phyloP scores from a whole-genome alignment of 768 basidiomycete species.

The Sarcomyxa edulis region DNA sequence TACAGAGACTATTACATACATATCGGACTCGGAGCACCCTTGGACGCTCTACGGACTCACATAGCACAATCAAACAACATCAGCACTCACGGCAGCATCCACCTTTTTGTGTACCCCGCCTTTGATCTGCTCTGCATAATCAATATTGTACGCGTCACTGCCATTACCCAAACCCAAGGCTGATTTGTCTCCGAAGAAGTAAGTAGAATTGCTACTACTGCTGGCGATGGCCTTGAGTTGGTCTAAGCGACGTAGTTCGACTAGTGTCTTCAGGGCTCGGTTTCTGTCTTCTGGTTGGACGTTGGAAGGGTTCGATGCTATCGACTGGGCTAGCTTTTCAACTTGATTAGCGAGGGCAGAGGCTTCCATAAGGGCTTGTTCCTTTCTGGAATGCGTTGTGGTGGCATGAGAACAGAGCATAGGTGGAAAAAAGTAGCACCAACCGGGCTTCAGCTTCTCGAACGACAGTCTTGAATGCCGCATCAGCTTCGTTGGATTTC shows the following conservation, averaged over 20 bases:
- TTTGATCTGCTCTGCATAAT: constrained; percentile 44
- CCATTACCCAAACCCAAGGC: constrained; percentile 8
- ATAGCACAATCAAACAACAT: too few relatives aligned
- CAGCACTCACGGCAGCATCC: too few relatives aligned
- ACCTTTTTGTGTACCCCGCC: constrained; percentile 16
- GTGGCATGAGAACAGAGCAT: background rate
- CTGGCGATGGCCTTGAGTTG: constrained; percentile 48
- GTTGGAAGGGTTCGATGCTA: constrained; percentile 25
- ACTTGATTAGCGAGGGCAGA: constrained; percentile 45
- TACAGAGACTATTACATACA: too few relatives aligned
- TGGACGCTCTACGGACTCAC: too few relatives aligned
- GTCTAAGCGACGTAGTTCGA: constrained; percentile 46
- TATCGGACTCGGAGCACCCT: too few relatives aligned
- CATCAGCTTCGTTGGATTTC: constrained; percentile 52
- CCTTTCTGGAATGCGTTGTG: constrained; percentile 23
- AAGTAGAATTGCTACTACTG: constrained; percentile 46
- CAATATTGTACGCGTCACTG: constrained; percentile 37
- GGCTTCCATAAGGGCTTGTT: constrained; percentile 41
- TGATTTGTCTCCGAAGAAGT: constrained; percentile 47
- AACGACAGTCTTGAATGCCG: constrained; percentile 42
- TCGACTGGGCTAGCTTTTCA: constrained; percentile 35
- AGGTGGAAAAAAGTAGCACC: constrained; percentile 1
- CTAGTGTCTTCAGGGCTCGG: constrained; percentile 34
- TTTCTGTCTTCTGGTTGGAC: constrained; percentile 28
- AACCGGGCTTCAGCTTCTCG: constrained; percentile 47